phyloP scores from a whole-genome alignment of 179 eudicot genomes.

The Silene noctiflora region DNA sequence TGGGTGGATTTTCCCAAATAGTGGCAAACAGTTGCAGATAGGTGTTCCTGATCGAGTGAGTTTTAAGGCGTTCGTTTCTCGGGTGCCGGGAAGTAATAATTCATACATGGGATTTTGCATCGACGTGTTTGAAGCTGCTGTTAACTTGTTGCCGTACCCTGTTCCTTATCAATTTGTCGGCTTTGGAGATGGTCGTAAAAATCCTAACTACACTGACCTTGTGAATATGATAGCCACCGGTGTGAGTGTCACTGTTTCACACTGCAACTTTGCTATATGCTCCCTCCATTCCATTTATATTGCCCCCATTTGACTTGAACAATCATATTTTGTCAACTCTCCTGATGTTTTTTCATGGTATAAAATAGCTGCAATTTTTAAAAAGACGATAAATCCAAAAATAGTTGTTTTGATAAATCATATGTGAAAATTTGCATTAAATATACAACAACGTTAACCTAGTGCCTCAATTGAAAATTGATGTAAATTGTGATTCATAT shows the following conservation, averaged over 20 bases:
- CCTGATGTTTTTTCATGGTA: too few species aligned
- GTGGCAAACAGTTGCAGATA: constrained; percentile 59
- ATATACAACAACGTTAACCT: too few species aligned
- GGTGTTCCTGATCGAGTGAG: constrained; percentile 72
- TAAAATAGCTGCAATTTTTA: too few species aligned
- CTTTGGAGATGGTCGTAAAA: constrained; percentile 64
- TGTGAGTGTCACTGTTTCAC: constrained; percentile 39
- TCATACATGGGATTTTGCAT: constrained; percentile 76
- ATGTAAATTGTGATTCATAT: too few species aligned
- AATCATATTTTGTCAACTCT: too few species aligned
- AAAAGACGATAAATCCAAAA: too few species aligned
- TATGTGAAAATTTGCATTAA: too few species aligned
- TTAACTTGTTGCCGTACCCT: constrained; percentile 70
- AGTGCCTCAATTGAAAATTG: too few species aligned
- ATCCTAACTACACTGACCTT: constrained; percentile 81
- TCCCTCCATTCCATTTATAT: background rate
- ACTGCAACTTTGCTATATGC: background rate
- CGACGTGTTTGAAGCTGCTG: constrained; percentile 83
- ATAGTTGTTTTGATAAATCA: too few species aligned
- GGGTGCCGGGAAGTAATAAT: constrained; percentile 44
- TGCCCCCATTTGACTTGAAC: background rate
- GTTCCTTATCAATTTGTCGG: constrained; percentile 75
- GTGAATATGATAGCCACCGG: constrained; percentile 57
- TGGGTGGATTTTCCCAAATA: constrained; percentile 93
- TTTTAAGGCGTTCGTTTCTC: constrained; percentile 74